phyloP scores from a whole-genome alignment of 2,329 filamentous ascomycete genomes.

The Metarhizium brunneum region DNA sequence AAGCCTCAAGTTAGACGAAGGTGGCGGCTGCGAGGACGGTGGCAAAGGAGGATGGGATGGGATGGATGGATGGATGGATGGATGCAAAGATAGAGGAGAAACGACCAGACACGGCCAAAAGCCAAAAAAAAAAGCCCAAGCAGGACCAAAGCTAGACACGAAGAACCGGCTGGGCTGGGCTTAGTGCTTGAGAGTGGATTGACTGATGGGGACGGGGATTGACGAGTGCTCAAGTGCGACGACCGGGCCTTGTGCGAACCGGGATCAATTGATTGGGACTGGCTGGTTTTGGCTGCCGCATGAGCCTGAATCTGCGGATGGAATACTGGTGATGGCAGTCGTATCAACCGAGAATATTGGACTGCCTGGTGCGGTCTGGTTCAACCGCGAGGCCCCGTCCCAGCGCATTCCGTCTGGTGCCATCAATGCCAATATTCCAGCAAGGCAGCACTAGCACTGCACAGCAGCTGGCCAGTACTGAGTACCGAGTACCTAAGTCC shows the following conservation, averaged over 20 bases:
- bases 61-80: not conserved
- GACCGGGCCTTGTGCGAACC: not conserved
- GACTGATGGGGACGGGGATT: not conserved
- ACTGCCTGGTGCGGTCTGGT: too few relatives aligned
- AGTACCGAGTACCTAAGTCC: too few relatives aligned
- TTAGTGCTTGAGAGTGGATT: not conserved
- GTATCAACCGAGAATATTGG: too few relatives aligned
- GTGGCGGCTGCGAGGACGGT: constrained; percentile 2
- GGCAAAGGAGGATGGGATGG: constrained; percentile 1
- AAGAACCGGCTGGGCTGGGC: not conserved
- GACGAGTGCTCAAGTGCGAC: not conserved
- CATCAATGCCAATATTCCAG: too few relatives aligned
- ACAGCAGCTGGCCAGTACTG: too few relatives aligned
- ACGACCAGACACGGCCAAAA: not conserved
- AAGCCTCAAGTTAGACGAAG: not conserved
- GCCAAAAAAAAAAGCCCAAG: not conserved
- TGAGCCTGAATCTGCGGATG: too few relatives aligned
- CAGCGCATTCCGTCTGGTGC: too few relatives aligned
- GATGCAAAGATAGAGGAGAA: constrained; percentile 2
- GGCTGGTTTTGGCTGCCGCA: too few relatives aligned
- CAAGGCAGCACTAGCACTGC: too few relatives aligned
- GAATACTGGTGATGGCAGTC: too few relatives aligned
- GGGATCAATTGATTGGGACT: not conserved
- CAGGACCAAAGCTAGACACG: not conserved
- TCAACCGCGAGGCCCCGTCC: too few relatives aligned